phyloP scores from a whole-genome alignment of 2,329 filamentous ascomycete genomes.

The Cyphellophora attinorum region DNA sequence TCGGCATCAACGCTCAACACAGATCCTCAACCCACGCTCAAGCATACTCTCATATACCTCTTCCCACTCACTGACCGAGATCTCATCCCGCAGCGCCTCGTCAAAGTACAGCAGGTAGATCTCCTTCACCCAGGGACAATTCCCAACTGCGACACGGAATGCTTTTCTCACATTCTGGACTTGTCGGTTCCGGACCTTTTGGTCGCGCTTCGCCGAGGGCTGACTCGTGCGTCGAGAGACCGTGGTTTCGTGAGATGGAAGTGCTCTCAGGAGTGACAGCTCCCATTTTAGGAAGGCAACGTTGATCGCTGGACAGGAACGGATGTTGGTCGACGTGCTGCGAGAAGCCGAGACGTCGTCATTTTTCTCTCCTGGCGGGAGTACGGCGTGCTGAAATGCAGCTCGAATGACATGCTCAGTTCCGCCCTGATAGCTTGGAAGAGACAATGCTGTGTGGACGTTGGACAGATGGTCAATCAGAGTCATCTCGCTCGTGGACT shows the following conservation, averaged over 20 bases:
- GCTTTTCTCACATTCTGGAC: conserved; percentile 37
- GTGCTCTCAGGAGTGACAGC: conserved; percentile 19
- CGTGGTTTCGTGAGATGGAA: background rate
- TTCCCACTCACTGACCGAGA: too few species aligned
- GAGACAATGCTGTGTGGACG: conserved; percentile 45
- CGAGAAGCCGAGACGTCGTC: too few species aligned
- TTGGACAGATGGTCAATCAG: conserved; percentile 37
- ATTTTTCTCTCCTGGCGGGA: too few species aligned
- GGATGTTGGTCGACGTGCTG: conserved; percentile 20
- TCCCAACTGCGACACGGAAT: conserved; percentile 46
- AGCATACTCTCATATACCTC: conserved; percentile 13
- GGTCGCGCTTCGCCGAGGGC: too few species aligned
- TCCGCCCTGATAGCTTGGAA: conserved; percentile 30
- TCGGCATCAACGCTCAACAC: too few species aligned
- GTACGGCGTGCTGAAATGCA: conserved; percentile 46
- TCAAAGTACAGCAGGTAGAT: conserved; percentile 49
- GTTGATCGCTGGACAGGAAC: conserved; percentile 38
- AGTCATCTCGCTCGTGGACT: conserved; percentile 10
- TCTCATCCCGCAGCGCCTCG: conserved; percentile 20
- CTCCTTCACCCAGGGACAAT: conserved; percentile 55
- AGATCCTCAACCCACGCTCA: conserved; percentile 14
- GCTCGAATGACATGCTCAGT: conserved; percentile 45
- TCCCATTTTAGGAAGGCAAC: conserved; percentile 44
- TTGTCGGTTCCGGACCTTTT: conserved; percentile 17
- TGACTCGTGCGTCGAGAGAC: background rate